phyloP scores from a whole-genome alignment of 768 basidiomycete genomes.

The Clavaria fumosa region DNA sequence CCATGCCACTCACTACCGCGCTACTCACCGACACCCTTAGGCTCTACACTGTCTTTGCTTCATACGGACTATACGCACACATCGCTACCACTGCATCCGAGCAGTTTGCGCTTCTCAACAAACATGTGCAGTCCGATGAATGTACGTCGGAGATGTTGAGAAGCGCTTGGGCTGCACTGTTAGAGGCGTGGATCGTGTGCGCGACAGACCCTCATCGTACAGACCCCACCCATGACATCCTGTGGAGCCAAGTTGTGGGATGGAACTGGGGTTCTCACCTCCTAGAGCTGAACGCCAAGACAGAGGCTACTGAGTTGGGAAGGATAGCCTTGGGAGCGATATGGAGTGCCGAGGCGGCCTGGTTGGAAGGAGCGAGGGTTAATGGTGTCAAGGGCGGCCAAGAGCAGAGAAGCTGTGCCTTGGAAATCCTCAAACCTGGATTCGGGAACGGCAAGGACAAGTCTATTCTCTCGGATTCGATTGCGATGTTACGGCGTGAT shows the following conservation, averaged over 20 bases:
- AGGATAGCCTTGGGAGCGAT: conserved; percentile 32
- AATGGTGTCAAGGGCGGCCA: conserved; percentile 59
- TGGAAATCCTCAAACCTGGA: conserved; percentile 21
- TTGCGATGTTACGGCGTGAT: conserved; percentile 21
- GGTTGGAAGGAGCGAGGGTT: conserved; percentile 62
- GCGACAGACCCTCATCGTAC: conserved; percentile 87
- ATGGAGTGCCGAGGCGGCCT: conserved; percentile 43
- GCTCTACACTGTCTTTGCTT: conserved; percentile 49
- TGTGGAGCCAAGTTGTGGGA: conserved; percentile 77
- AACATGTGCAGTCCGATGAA: conserved; percentile 26
- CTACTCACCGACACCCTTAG: conserved; percentile 44
- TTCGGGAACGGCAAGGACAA: conserved; percentile 28
- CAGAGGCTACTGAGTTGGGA: conserved; percentile 19
- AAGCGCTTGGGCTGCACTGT: conserved; percentile 38
- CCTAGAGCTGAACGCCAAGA: conserved; percentile 21
- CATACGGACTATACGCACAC: conserved; percentile 66
- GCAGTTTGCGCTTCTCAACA: conserved; percentile 36
- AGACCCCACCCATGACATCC: conserved; percentile 70
- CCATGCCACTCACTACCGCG: conserved; percentile 27
- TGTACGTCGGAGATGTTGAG: conserved; percentile 24
- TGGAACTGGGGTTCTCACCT: conserved; percentile 62
- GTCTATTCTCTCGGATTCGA: conserved; percentile 21
- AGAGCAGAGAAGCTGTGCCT: conserved; percentile 33
- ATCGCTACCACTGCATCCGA: conserved; percentile 48
- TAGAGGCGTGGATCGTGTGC: conserved; percentile 65